Evolutionary conservation across 2,329 filamentous ascomycete species (phyloP).

Genomic region (Microsporum ferrugineum): DNA sequence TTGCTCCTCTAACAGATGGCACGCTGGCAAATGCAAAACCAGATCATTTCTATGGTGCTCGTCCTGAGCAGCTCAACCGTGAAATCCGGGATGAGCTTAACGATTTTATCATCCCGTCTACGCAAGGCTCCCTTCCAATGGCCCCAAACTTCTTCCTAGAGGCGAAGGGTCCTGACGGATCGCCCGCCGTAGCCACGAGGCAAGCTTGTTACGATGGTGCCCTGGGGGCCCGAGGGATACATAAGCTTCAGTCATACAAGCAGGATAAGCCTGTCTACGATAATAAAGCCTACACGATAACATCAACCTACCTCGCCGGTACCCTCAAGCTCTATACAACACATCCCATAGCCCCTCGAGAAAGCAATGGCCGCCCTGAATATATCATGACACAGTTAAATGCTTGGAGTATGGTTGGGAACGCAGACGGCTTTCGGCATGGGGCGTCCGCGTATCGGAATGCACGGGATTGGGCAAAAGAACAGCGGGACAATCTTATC

Average conservation of each 20-base stretch:
- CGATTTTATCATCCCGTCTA: slow-evolving; percentile 22
- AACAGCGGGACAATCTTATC: slow-evolving; percentile 30
- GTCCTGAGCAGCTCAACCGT: slow-evolving; percentile 20
- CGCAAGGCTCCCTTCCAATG: slow-evolving; percentile 21
- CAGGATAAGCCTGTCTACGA: slow-evolving; percentile 21
- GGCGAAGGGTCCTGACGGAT: slow-evolving; percentile 12
- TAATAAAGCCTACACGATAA: too few species aligned
- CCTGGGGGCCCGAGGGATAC: slow-evolving; percentile 29
- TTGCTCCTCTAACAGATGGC: slow-evolving; percentile 28
- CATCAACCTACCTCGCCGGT: slow-evolving; percentile 5
- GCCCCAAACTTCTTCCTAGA: slow-evolving; percentile 15
- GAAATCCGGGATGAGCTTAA: slow-evolving; percentile 19
- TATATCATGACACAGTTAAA: slow-evolving; percentile 9
- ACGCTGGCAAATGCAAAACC: slow-evolving; percentile 19
- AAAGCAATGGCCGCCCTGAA: slow-evolving; percentile 1
- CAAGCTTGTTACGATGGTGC: slow-evolving; percentile 33
- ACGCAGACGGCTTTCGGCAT: slow-evolving; percentile 21
- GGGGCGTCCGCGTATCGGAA: slow-evolving; percentile 20
- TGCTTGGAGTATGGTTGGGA: background rate
- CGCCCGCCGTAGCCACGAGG: slow-evolving; percentile 20
- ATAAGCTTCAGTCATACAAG: slow-evolving; percentile 28
- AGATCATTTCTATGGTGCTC: slow-evolving; percentile 24
- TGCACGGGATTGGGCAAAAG: slow-evolving; percentile 28
- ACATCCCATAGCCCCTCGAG: background rate
- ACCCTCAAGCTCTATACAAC: slow-evolving; percentile 9